Evolutionary conservation across 805 yeast species (phyloP), one percentile per base, ranked within the genome.

Genomic region (Ogataea haglerorum): DNA sequence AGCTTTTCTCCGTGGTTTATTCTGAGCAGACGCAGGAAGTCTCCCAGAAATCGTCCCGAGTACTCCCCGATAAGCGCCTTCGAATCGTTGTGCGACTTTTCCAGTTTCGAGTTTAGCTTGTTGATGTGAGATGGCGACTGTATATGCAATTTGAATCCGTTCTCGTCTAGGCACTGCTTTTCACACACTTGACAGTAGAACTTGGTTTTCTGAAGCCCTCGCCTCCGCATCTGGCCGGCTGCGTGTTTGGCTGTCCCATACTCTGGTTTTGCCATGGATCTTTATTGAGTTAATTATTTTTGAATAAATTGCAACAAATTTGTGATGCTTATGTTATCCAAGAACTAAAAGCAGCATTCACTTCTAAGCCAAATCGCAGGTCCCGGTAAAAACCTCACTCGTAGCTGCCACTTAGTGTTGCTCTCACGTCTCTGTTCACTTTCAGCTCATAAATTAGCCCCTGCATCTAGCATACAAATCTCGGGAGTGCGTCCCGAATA

Each of bases 151-250:
- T 85, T 83, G 68, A 85, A 93, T 18, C 99, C 99, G 64, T 93
- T 91, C 47, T 85, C 95, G 60, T 95, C 99, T 40, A 97, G 68
- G 60, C 98, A 90, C 64, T 93, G 99, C 56, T 91, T 88, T 57
- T 74, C 78, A 56, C 99, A 93, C 3, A 87, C 73, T 60, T 84
- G 98, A 61, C 99, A 93, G 63, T 89, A 95, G 72, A 78, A 91
- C 46, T 78, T 72, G 38, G 93, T 75, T 56, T 85, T 81, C 63
- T 90, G 97, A 18, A 90, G 78, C 2, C 98, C 98, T 34, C 76
- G 70, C 18, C 87, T 78, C 64, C 85, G 86, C 72, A 86, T 73
- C 60, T 82, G 80, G 54, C 85, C 87, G 22, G 91, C 73, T 36
- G 83, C 67, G 59, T 76, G 77, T 57, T 84, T 84, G 24, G 95